These are phyloP conservation scores for Tricholoma hemisulphureum DNA, from an alignment of 768 basidiomycete genomes.

Conservation along the genomic window DNA sequence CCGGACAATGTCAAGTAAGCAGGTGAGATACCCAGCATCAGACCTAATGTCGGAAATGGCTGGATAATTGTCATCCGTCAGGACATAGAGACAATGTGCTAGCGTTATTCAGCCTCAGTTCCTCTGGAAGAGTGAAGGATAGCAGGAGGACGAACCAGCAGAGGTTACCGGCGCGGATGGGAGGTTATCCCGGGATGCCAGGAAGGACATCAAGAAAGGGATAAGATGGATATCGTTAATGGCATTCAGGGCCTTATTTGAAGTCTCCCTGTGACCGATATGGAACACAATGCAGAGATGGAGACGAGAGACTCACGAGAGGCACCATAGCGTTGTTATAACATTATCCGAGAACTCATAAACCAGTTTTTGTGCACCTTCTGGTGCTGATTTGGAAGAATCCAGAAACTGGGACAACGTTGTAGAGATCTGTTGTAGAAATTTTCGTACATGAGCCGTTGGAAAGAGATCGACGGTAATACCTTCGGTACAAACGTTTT, in stretches of 20 bases:
- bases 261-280: slow-evolving; percentile 69
- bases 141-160: slow-evolving; percentile 58
- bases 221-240: slow-evolving; percentile 78
- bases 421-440: slow-evolving; percentile 59
- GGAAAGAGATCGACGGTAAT: slow-evolving; percentile 6
- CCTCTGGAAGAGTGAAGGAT: background rate
- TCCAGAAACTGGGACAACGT: slow-evolving; percentile 68
- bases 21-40: slow-evolving; percentile 59
- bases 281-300: slow-evolving; percentile 4
- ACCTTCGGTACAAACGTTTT: slow-evolving; percentile 80
- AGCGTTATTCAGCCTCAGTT: background rate
- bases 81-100: slow-evolving; percentile 92
- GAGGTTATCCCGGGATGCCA: slow-evolving; percentile 65
- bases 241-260: slow-evolving; percentile 85
- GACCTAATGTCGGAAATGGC: slow-evolving; percentile 64
- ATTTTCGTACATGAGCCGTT: background rate
- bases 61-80: slow-evolving; percentile 88
- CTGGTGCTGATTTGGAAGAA: slow-evolving; percentile 58
- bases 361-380: slow-evolving; percentile 71
- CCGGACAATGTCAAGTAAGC: slow-evolving; percentile 62
- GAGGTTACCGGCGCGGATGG: slow-evolving; percentile 72
- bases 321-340: slow-evolving; percentile 90
- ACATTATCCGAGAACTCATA: slow-evolving; percentile 91
- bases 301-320: slow-evolving; percentile 65
- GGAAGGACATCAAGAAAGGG: slow-evolving; percentile 89